A percentile compares a stretch with the other conserved stretches of the same genome.
phyloP scores from a whole-genome alignment of 495 filamentous ascomycete species.

The Penicillium samsonianum region DNA sequence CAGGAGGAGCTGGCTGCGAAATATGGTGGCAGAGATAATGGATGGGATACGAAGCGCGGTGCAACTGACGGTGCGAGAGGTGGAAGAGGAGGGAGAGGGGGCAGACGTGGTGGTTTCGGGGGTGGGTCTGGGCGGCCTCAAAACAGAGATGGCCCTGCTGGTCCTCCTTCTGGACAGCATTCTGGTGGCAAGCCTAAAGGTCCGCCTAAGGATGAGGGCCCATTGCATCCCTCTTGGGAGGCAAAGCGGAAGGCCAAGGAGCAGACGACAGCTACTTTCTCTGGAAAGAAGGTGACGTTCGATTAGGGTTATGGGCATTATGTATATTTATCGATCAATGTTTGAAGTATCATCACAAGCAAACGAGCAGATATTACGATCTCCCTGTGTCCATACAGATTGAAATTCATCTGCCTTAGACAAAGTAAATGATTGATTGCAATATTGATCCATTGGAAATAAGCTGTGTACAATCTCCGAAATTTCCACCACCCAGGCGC shows the following conservation, averaged over 20 bases:
- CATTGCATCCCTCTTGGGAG: constrained; percentile 92
- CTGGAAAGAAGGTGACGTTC: constrained; percentile 90
- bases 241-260: constrained; percentile 86
- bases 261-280: constrained; percentile 61
- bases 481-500: not conserved
- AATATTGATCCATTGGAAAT: not conserved
- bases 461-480: not conserved
- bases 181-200: constrained; percentile 34
- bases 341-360: not conserved
- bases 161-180: not conserved
- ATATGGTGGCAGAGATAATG: constrained; percentile 38
- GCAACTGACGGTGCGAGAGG: constrained; percentile 36
- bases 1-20: constrained; percentile 32
- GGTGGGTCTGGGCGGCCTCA: constrained; percentile 9
- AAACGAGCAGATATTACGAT: not conserved
- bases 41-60: constrained; percentile 51
- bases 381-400: not conserved
- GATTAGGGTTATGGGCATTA: constrained; percentile 52
- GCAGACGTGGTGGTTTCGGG: constrained; percentile 14
- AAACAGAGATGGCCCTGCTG: constrained; percentile 15
- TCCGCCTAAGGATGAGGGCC: constrained; percentile 56
- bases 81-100: constrained; percentile 13
- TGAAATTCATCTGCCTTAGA: not conserved
- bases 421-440: not conserved
- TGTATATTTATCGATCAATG: constrained; percentile 10